Evolutionary conservation across 352 stramenopile species (phyloP).

Genomic region (Globisporangium paroecandrum): DNA sequence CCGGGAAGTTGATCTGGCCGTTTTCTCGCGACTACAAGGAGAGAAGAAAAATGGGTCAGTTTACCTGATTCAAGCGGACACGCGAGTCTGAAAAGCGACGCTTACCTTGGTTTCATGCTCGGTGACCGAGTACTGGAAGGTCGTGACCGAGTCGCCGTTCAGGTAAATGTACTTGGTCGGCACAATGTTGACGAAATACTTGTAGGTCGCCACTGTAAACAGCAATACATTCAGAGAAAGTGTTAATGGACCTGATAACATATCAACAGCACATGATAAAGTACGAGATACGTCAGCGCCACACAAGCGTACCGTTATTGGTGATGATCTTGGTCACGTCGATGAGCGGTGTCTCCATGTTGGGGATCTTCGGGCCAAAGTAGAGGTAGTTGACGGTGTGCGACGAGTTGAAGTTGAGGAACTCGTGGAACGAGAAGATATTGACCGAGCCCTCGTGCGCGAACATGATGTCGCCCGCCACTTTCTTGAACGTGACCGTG

Average conservation of each 20-base stretch:
- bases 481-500: slow-evolving; percentile 72
- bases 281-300: background rate
- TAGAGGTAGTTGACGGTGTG: slow-evolving; percentile 76
- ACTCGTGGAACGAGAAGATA: slow-evolving; percentile 85
- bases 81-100: too few relatives aligned
- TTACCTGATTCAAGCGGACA: background rate
- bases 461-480: slow-evolving; percentile 81
- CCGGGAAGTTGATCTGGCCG: slow-evolving; percentile 67
- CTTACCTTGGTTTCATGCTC: slow-evolving; percentile 63
- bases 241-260: background rate
- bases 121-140: slow-evolving; percentile 88
- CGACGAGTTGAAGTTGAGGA: slow-evolving; percentile 88
- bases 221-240: background rate
- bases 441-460: slow-evolving; percentile 82
- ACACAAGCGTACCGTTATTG: slow-evolving; percentile 51
- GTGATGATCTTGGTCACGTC: slow-evolving; percentile 81
- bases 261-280: background rate
- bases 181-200: slow-evolving; percentile 87
- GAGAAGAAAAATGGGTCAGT: background rate
- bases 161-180: slow-evolving; percentile 83
- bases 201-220: slow-evolving; percentile 77
- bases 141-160: slow-evolving; percentile 58
- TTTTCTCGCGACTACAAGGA: slow-evolving; percentile 32
- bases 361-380: slow-evolving; percentile 73
- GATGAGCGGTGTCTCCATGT: slow-evolving; percentile 86